Base-by-base conservation (phyloP, 192 early-diverging fungal genomes). In the Umbelopsis vinacea region DNA sequence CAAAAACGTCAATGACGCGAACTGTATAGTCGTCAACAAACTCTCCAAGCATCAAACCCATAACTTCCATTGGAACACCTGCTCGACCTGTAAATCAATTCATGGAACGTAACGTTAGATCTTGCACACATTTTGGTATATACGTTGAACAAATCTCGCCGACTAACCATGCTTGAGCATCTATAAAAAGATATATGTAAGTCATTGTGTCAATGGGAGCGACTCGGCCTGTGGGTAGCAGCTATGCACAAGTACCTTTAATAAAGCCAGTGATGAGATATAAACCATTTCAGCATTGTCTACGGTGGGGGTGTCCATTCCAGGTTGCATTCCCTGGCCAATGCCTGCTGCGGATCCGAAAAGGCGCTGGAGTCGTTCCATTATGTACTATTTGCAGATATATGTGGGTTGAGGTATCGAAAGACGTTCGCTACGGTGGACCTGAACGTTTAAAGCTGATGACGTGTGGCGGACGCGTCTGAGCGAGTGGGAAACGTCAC, bases 11-110 rank as follows among this genome's bases (percentile, higher is more conserved):
- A 53, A 97, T 96, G 19, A 99, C 98, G 4, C 94, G 92, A 2
- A 99, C 97, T 2, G 98, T 99, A 80, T 99, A 99, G 74, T 99
- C 98, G 77, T 99, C 98, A 6, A 99, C 91, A 86, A 99, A 99
- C 79, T 98, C 95, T 22, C 98, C 98, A 71, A 99, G 85, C 98
- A 99, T 99, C 52, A 99, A 85, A 8, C 98, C 98, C 98, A 99
- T 99, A 72, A 99, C 98, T 81, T 99, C 96, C 96, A 99, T 99
- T 14, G 96, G 96, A 12, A 99, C 96, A 74, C 96, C 96, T 21
- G 97, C 97, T 57, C 97, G 90, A 26, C 97, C 94, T 87, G 85
- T 71, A 15, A 70, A 78, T 76, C 29, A 3, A 24, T 11, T 43
- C 6, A 85, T 47, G 33, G 17, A 23, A 35, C 50, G 22, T 10